These are phyloP conservation scores for Puccinia polysora DNA, from an alignment of 1,284 basidiomycete genomes.

Conservation along the genomic window DNA sequence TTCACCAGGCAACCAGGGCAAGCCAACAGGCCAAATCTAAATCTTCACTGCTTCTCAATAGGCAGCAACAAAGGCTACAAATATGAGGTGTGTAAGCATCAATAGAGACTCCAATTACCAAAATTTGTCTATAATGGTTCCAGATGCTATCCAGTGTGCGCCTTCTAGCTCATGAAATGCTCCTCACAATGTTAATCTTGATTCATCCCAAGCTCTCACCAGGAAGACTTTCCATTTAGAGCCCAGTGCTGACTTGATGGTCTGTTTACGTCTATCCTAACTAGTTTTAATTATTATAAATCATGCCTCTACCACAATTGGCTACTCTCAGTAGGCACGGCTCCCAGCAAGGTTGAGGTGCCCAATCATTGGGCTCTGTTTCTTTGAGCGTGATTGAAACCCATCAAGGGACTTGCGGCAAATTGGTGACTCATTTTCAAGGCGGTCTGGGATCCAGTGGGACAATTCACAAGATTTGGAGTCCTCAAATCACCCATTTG, in stretches of 20 bases:
- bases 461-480: constrained; percentile 44
- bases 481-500: constrained; percentile 35
- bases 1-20: too few relatives aligned
- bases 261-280: constrained; percentile 22
- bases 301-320: constrained; percentile 5
- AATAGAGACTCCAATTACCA: too few relatives aligned
- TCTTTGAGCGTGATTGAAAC: background rate
- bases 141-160: constrained; percentile 51
- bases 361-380: background rate
- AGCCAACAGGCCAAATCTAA: too few relatives aligned
- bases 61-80: too few relatives aligned
- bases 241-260: constrained; percentile 2
- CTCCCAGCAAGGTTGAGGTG: constrained; percentile 21
- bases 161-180: constrained; percentile 49
- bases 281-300: constrained; percentile 13
- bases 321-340: constrained; percentile 22
- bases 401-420: background rate
- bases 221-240: background rate
- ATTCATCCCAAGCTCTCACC: background rate
- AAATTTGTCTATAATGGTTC: too few relatives aligned
- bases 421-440: constrained; percentile 16
- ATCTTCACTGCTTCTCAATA: too few relatives aligned
- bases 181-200: constrained; percentile 45
- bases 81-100: too few relatives aligned
- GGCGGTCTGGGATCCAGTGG: constrained; percentile 40